Evolutionary conservation across 306 rosid genomes (phyloP).

Genomic region (Cucurbita argyrosperma): DNA sequence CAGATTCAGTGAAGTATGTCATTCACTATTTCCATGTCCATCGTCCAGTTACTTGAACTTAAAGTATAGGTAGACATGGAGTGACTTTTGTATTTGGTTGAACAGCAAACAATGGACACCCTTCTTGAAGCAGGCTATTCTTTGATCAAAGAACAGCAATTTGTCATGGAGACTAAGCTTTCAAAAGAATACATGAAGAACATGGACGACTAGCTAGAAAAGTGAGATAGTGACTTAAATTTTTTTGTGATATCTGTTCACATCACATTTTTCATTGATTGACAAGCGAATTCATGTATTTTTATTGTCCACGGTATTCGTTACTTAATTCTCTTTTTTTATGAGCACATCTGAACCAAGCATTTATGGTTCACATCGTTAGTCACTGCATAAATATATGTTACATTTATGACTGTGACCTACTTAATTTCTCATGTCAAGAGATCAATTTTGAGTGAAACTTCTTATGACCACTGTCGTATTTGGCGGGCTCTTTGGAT

Average conservation of each 20-base stretch:
- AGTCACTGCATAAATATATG: not conserved
- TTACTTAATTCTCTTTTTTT: not conserved
- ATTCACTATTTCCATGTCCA: not conserved
- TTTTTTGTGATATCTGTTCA: not conserved
- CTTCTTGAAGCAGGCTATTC: constrained; percentile 75
- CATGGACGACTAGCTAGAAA: constrained; percentile 34
- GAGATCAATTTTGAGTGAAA: not conserved
- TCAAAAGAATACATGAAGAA: constrained; percentile 97
- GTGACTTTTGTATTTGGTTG: constrained; percentile 22
- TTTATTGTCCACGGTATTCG: not conserved
- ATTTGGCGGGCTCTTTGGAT: not conserved
- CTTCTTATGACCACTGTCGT: not conserved
- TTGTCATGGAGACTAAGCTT: constrained; percentile 77
- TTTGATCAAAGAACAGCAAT: constrained; percentile 62
- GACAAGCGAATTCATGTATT: not conserved
- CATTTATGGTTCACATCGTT: not conserved
- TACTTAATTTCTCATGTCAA: not conserved
- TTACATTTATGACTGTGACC: not conserved
- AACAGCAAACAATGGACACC: constrained; percentile 77
- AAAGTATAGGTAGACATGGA: not conserved
- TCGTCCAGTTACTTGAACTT: not conserved
- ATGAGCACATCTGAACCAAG: not conserved
- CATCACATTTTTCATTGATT: not conserved
- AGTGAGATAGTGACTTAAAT: not conserved
- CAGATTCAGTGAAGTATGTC: not conserved